These are phyloP conservation scores for Emericellopsis terricola DNA, from an alignment of 495 filamentous ascomycete genomes.

Conservation along the genomic window DNA sequence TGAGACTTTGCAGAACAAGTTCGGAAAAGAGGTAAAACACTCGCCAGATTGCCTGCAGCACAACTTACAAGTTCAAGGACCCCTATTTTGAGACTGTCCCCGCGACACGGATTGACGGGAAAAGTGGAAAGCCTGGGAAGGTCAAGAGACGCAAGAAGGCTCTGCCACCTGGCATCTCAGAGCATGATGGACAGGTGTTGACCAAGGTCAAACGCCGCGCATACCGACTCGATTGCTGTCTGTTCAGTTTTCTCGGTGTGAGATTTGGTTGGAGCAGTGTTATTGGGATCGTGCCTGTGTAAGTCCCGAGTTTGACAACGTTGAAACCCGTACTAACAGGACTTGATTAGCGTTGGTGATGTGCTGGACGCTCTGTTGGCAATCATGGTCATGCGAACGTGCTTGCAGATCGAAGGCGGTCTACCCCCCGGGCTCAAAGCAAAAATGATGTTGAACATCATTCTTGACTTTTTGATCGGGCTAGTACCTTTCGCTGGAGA, in stretches of 20 bases:
- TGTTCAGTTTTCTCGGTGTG: constrained; percentile 58
- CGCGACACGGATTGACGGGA: constrained; percentile 43
- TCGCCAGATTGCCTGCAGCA: background rate
- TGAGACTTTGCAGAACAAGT: constrained; percentile 45
- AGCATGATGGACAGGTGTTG: constrained; percentile 63
- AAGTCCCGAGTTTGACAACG: constrained; percentile 18
- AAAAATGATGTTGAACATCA: constrained; percentile 63
- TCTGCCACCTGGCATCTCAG: constrained; percentile 50
- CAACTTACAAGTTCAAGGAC: constrained; percentile 22
- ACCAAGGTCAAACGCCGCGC: constrained; percentile 64
- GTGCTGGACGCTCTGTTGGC: constrained; percentile 49
- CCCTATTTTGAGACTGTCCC: constrained; percentile 61
- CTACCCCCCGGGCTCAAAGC: constrained; percentile 35
- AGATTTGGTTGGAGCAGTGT: constrained; percentile 70
- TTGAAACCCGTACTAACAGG: background rate
- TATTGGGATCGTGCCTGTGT: constrained; percentile 66
- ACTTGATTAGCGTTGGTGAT: constrained; percentile 47
- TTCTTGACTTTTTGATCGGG: constrained; percentile 64
- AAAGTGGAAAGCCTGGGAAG: constrained; percentile 24
- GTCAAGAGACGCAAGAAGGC: constrained; percentile 52
- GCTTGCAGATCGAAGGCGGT: constrained; percentile 50
- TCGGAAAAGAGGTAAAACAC: constrained; percentile 40
- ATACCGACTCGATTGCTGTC: constrained; percentile 61
- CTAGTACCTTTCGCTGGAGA: constrained; percentile 78
- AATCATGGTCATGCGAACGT: constrained; percentile 48